Base-by-base conservation (phyloP, 352 stramenopile species). In the Phytopythium vexans region DNA sequence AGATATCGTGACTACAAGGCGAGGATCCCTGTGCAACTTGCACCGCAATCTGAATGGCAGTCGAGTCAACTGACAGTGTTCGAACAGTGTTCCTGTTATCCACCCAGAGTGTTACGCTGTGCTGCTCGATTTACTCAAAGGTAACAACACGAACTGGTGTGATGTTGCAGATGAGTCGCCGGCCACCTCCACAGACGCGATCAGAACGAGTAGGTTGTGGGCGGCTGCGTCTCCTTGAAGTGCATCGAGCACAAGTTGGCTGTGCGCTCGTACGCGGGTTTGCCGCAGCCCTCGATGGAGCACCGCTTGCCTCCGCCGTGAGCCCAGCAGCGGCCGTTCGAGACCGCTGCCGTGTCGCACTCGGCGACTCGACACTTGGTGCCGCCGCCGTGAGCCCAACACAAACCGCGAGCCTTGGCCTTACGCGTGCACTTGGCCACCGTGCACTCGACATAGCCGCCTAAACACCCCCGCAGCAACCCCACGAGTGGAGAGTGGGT, bases 361-460 rank as follows among this genome's bases (percentile, higher is more conserved):
- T 49, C 56, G 14, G 62, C 62, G 16, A 70, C 38, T 10, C 39
- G 39, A 15, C 39, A 43, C 11, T 43, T 43, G 6, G 39, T 43
- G 8, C 39, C 39, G 8, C 39, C 39, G 2, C 39, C 39, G 11
- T 43, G 39, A 1, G 39, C n/a, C 39, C 39, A 43, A 15, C 39
- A 43, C 21, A 43, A 2, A 6, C 39, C 39, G 8, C 39, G 72
- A 38, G 83, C 85, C 60, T 93, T 93, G 51, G 78, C 74, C 48
- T 74, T 77, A 48, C 89, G 89, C 21, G 84, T 68, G 33, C 81
- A 91, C n/a, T 68, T 71, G 6, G 65, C 56, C 49, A 89, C 64
- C 12, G 72, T 89, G 61, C 83, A 93, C 52, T 88, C 79, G 12
- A 69, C 87, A 12, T 77, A 93, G 11, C 82, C 80, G 36, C 81